Evolutionary conservation across 495 filamentous ascomycete species (phyloP).

Genomic region (Pyrenula massariospora): DNA sequence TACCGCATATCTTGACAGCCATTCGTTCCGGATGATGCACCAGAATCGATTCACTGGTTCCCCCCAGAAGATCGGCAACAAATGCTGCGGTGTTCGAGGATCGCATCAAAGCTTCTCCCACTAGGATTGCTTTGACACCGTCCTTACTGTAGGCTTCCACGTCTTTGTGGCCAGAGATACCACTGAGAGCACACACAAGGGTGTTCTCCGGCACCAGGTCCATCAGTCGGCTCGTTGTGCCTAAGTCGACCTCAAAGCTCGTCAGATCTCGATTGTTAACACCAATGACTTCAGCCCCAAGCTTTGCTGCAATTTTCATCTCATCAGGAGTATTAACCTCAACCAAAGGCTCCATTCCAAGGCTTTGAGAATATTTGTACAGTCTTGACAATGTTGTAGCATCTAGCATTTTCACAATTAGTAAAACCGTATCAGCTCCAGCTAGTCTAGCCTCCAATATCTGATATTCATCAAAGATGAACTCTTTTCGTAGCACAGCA

Average conservation of each 20-base stretch:
- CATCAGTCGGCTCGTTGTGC: constrained; percentile 85
- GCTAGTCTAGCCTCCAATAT: constrained; percentile 90
- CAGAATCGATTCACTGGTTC: constrained; percentile 20
- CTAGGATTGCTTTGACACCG: constrained; percentile 83
- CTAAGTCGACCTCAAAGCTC: constrained; percentile 91
- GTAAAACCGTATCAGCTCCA: constrained; percentile 85
- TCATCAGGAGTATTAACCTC: constrained; percentile 93
- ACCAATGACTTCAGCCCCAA: constrained; percentile 90
- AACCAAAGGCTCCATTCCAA: constrained; percentile 96
- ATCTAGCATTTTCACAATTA: constrained; percentile 98
- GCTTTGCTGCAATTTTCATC: constrained; percentile 73
- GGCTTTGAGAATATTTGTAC: constrained; percentile 74
- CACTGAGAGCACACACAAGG: constrained; percentile 90
- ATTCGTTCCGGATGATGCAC: constrained; percentile 15
- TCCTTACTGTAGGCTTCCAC: constrained; percentile 79
- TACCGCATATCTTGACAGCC: constrained; percentile 91
- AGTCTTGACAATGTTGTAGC: constrained; percentile 60
- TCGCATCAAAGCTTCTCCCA: constrained; percentile 93
- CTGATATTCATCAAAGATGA: constrained; percentile 97
- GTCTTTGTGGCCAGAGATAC: constrained; percentile 84
- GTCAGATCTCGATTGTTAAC: constrained; percentile 96
- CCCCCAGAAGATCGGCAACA: constrained; percentile 67
- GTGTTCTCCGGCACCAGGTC: constrained; percentile 72
- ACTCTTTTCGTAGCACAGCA: constrained; percentile 88
- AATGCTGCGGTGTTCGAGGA: constrained; percentile 69